Evolutionary conservation across 768 basidiomycete genomes (phyloP).

Genomic region (Naganishia onofrii): DNA sequence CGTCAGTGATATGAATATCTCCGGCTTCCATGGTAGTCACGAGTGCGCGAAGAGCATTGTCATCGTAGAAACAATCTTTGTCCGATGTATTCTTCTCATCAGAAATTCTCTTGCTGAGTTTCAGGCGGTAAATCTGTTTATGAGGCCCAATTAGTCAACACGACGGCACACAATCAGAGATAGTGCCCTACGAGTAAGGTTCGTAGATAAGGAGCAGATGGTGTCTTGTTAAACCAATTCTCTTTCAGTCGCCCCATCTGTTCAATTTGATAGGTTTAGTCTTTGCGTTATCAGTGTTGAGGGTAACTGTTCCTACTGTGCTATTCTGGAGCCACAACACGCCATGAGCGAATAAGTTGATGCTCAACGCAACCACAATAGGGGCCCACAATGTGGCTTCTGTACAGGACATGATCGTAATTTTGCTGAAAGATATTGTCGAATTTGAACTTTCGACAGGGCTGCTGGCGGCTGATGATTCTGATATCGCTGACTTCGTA

Average conservation of each 20-base stretch:
- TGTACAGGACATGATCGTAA: conserved; percentile 6
- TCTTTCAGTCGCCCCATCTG: not conserved
- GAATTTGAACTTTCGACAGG: not conserved
- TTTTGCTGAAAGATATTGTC: not conserved
- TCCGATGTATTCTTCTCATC: not conserved
- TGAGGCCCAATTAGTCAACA: not conserved
- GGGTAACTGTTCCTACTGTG: not conserved
- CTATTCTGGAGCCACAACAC: not conserved
- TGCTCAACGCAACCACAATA: not conserved
- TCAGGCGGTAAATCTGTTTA: conserved; percentile 1
- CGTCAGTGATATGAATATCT: not conserved
- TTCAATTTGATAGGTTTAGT: not conserved
- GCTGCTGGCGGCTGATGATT: not conserved
- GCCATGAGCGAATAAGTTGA: not conserved
- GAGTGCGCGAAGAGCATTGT: not conserved
- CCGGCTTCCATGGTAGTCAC: not conserved
- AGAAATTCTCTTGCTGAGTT: not conserved
- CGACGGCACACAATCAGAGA: not conserved
- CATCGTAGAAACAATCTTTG: not conserved
- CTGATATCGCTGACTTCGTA: not conserved
- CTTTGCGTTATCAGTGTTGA: not conserved
- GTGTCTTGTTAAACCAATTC: not conserved
- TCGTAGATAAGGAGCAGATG: not conserved
- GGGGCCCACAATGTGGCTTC: not conserved
- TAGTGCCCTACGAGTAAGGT: not conserved